Base-by-base conservation (phyloP, 2,329 filamentous ascomycete genomes). In the Aspergillus pseudotamarii region DNA sequence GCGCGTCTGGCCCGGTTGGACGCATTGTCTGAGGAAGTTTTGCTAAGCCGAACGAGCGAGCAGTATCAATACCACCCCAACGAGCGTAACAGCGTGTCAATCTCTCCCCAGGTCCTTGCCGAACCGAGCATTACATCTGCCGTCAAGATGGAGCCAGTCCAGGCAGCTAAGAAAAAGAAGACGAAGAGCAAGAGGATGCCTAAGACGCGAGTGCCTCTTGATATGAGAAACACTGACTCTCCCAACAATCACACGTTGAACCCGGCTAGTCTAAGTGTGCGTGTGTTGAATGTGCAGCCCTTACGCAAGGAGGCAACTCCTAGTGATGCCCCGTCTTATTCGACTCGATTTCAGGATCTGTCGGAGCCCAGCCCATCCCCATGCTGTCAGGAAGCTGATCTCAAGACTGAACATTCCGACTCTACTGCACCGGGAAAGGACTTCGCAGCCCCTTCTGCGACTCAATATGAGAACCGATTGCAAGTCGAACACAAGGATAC, bases 101-200 rank as follows among this genome's bases (percentile, higher is more conserved):
- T 28, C 14, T 6, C 23, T 19, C 6, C 12, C 12, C 21, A 26
- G 14, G 26, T 54, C 14, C 51, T 48, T 28, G 30, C 43, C 14
- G 11, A 51, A 16, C 11, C 21, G 23, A 23, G 11, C 11, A 45
- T 6, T 21, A 14, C 26, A 23, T 45, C n/a, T 30, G 36, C 51
- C 23, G 30, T 32, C 11, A 23, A n/a, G n/a, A 60, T 51, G 57
- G 48, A 66, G 41, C 46, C 58, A 11, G 30, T 23, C 12, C 53
- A 55, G 23, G 38, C 30, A 28, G 36, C 60, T 26, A 65, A 66
- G 48, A 65, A 64, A 12, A 66, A 58, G 45, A 68, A 64, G 28
- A 67, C 61, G 51, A 66, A 63, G 26, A 58, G 57, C 21, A 63
- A 53, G 23, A 67, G 61, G 55, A 67, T 60, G 21, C 5, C 48